These are phyloP conservation scores for Umbelopsis isabellina DNA, from an alignment of 192 early-diverging fungal species.

Conservation along the genomic window DNA sequence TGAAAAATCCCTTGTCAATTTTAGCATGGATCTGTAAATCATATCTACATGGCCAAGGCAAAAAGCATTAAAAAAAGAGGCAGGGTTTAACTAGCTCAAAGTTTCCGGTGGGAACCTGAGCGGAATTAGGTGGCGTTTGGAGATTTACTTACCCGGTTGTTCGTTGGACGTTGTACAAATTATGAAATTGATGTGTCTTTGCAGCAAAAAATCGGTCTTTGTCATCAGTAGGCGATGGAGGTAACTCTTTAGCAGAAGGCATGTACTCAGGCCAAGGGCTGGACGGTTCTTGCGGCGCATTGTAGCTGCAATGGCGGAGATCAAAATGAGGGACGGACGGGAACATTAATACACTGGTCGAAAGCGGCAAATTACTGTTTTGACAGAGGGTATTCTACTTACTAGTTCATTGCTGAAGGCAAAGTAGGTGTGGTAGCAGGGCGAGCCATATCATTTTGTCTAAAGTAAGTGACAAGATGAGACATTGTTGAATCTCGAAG, in stretches of 20 bases:
- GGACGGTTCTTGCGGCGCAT: constrained; percentile 1
- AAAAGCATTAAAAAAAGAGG: constrained; percentile 5
- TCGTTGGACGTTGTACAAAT: constrained; percentile 4
- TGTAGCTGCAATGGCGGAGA: constrained; percentile 1
- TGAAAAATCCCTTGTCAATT: constrained; percentile 87
- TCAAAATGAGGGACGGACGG: constrained; percentile 7
- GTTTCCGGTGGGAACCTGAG: constrained; percentile 3
- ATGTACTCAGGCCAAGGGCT: constrained; percentile 5
- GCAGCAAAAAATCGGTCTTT: constrained; percentile 7
- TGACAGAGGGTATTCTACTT: neutral
- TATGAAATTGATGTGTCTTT: constrained; percentile 16
- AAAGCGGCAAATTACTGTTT: too few relatives aligned
- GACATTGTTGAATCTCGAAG: neutral
- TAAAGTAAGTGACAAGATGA: neutral
- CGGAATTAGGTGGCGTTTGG: neutral
- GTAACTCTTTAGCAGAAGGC: constrained; percentile 4
- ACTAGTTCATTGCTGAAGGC: neutral
- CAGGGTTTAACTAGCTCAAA: neutral
- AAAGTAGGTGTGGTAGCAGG: neutral
- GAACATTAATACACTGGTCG: neutral
- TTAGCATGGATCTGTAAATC: constrained; percentile 66
- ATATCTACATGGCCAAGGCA: constrained; percentile 42
- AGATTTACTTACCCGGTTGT: constrained; percentile 10
- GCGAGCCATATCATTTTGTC: constrained; percentile 2
- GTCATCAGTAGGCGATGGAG: constrained; percentile 14